Evolutionary conservation across 116 monocot genomes (phyloP).

Genomic region (Trichopus zeylanicus): DNA sequence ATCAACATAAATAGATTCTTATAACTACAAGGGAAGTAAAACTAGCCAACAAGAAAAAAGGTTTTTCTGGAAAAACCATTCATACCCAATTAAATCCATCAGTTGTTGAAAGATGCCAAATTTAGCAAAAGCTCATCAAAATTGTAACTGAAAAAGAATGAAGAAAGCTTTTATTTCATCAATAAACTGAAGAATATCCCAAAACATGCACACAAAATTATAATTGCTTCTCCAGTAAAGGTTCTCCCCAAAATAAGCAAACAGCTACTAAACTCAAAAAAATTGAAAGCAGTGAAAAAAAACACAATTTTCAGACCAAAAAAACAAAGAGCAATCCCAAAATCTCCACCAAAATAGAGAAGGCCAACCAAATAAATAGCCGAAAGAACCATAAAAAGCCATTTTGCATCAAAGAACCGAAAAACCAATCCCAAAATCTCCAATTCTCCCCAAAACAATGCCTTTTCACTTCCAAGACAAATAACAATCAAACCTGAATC

Average conservation of each 20-base stretch:
- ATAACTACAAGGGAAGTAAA: background rate
- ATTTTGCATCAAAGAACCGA: background rate
- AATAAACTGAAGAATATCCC: too few species aligned
- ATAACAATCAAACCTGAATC: conserved; percentile 1
- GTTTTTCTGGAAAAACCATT: background rate
- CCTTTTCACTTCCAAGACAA: background rate
- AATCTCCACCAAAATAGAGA: background rate
- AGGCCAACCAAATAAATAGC: background rate
- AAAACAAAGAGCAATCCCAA: background rate
- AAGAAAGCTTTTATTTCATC: too few species aligned
- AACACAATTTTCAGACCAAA: background rate
- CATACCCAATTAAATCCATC: too few species aligned
- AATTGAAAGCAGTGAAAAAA: background rate
- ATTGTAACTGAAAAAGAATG: too few species aligned
- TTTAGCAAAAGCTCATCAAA: background rate
- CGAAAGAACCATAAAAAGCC: too few species aligned
- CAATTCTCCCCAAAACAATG: too few species aligned
- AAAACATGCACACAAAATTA: too few species aligned
- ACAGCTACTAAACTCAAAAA: background rate
- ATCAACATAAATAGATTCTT: background rate
- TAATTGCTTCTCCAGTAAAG: too few species aligned
- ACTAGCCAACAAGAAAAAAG: background rate
- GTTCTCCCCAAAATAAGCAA: too few species aligned
- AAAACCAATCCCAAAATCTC: background rate
- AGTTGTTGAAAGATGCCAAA: background rate